phyloP scores from a whole-genome alignment of 2,329 filamentous ascomycete genomes.

The Clarireedia paspali region DNA sequence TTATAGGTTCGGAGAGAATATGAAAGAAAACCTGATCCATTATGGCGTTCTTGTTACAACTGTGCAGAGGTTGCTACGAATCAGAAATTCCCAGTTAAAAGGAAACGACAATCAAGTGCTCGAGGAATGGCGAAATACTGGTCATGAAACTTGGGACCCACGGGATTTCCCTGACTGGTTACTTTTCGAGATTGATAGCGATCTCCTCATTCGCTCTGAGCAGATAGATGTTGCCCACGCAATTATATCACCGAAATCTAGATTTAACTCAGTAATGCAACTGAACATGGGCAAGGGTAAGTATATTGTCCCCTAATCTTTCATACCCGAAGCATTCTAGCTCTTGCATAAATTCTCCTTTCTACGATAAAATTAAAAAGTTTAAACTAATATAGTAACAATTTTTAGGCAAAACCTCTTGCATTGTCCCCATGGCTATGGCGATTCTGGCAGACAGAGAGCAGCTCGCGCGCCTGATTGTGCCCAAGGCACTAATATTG shows the following conservation, averaged over 20 bases:
- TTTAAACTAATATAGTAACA: too few species aligned
- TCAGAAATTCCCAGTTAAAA: constrained; percentile 32
- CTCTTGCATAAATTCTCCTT: too few species aligned
- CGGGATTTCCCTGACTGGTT: constrained; percentile 51
- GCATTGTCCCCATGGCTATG: constrained; percentile 46
- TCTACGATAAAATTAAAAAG: too few species aligned
- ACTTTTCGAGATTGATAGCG: constrained; percentile 57
- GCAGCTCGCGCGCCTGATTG: constrained; percentile 35
- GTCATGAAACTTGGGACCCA: constrained; percentile 32
- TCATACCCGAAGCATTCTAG: too few species aligned
- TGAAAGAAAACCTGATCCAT: too few species aligned
- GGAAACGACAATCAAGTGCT: constrained; percentile 26
- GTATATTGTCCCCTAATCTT: background rate
- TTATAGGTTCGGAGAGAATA: too few species aligned
- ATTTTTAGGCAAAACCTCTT: constrained; percentile 34
- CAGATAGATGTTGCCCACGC: constrained; percentile 56
- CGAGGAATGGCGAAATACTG: constrained; percentile 33
- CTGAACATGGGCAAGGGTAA: constrained; percentile 63
- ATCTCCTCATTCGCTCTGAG: constrained; percentile 52
- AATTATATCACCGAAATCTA: constrained; percentile 48
- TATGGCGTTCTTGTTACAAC: constrained; percentile 24
- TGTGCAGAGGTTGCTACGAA: constrained; percentile 37
- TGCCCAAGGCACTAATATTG: constrained; percentile 37
- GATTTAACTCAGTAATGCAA: constrained; percentile 7
- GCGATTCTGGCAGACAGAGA: constrained; percentile 37